A percentile compares a stretch with the other conserved stretches of the same genome.
Evolutionary conservation across 805 yeast genomes (phyloP).

Genomic region (Candida vartiovaarae): DNA sequence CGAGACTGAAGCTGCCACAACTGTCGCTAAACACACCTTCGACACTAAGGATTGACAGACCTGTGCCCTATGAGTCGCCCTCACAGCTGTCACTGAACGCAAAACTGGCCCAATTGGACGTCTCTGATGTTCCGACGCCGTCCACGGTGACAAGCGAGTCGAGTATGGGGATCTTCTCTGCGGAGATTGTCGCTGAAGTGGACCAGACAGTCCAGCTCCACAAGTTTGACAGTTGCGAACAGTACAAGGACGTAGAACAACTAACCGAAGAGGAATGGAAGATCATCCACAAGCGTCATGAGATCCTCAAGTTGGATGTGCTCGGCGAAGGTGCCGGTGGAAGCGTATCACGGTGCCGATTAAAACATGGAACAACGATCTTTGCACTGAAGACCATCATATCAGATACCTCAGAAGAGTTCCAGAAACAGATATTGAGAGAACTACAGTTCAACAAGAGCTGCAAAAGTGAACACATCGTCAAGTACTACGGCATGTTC

Average conservation of each 20-base stretch:
- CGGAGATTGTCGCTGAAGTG: constrained; percentile 25
- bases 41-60: neutral
- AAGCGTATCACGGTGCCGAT: constrained; percentile 70
- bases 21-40: constrained; percentile 17
- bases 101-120: constrained; percentile 18
- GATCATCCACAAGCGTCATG: constrained; percentile 44
- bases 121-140: constrained; percentile 21
- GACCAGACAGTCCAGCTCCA: constrained; percentile 1
- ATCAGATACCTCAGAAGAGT: constrained; percentile 60
- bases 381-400: constrained; percentile 70
- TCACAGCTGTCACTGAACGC: constrained; percentile 17
- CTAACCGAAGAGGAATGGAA: constrained; percentile 76
- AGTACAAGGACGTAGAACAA: constrained; percentile 38
- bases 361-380: constrained; percentile 49
- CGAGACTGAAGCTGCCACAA: constrained; percentile 37
- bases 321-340: constrained; percentile 97
- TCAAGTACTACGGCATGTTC: constrained; percentile 89
- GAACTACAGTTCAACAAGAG: constrained; percentile 84
- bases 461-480: constrained; percentile 80
- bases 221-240: constrained; percentile 3
- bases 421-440: constrained; percentile 83
- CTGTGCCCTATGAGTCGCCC: constrained; percentile 7
- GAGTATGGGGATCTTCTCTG: constrained; percentile 22
- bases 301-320: constrained; percentile 60
- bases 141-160: constrained; percentile 24